phyloP scores from a whole-genome alignment of 495 filamentous ascomycete species.

The Hypomontagnella submonticulosa region DNA sequence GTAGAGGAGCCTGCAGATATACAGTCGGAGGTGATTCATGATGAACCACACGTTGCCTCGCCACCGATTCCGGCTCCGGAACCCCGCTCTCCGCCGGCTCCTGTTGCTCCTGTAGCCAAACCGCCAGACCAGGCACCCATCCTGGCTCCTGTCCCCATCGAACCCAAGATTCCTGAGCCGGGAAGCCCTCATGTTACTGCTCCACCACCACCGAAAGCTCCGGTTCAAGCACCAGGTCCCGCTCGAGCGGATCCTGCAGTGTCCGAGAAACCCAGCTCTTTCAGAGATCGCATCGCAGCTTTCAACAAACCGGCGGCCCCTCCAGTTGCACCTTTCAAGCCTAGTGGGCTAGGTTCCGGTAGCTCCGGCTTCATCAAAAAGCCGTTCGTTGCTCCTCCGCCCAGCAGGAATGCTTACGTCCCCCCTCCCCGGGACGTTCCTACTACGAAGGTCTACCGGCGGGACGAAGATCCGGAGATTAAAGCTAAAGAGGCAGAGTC shows the following conservation, averaged over 20 bases:
- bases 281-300: slow-evolving; percentile 93
- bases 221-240: slow-evolving; percentile 53
- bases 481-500: slow-evolving; percentile 70
- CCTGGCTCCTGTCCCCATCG: slow-evolving; percentile 55
- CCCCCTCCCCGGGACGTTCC: slow-evolving; percentile 72
- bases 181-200: slow-evolving; percentile 42
- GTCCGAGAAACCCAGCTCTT: slow-evolving; percentile 86
- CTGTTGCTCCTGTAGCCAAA: slow-evolving; percentile 53
- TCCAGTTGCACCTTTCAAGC: slow-evolving; percentile 88
- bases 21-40: slow-evolving; percentile 46
- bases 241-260: slow-evolving; percentile 70
- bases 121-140: slow-evolving; percentile 53
- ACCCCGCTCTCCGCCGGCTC: slow-evolving; percentile 38
- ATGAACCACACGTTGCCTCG: slow-evolving; percentile 38
- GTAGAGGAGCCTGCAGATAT: slow-evolving; percentile 54
- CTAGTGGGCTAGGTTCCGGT: slow-evolving; percentile 67
- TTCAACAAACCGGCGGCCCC: slow-evolving; percentile 92
- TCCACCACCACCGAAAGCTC: slow-evolving; percentile 58
- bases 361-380: slow-evolving; percentile 88
- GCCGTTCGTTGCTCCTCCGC: slow-evolving; percentile 96
- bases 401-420: slow-evolving; percentile 91
- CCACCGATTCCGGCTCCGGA: slow-evolving; percentile 45
- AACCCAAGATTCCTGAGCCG: slow-evolving; percentile 47
- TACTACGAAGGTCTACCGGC: slow-evolving; percentile 79
- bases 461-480: slow-evolving; percentile 90